Conservation (phyloP, 2,329 filamentous ascomycete species). For the Sarocladium oryzae region DNA sequence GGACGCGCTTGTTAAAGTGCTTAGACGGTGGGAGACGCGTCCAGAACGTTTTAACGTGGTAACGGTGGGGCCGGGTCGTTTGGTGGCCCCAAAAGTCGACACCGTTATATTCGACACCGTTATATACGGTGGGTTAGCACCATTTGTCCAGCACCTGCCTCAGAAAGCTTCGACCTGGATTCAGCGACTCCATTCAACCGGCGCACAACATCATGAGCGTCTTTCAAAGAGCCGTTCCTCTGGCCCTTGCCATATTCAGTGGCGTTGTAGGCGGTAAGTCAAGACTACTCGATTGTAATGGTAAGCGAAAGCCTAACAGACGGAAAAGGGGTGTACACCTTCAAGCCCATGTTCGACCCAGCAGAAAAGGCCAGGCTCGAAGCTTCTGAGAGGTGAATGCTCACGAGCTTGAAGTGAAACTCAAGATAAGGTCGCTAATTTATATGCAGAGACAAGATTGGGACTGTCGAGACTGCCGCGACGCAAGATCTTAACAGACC, state of each 20-base stretch:
- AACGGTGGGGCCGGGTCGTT: conserved; percentile 3
- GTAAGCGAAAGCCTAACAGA: not conserved
- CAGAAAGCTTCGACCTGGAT: not conserved
- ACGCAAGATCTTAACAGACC: too few relatives aligned
- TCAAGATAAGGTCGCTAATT: not conserved
- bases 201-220: conserved; percentile 23
- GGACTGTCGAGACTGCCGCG: too few relatives aligned
- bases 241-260: conserved; percentile 29
- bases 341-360: conserved; percentile 25
- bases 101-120: not conserved
- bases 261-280: conserved; percentile 30
- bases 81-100: not conserved
- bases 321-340: conserved; percentile 29
- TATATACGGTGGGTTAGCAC: not conserved
- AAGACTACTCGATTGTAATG: not conserved
- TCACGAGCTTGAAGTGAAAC: not conserved
- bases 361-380: conserved; percentile 1
- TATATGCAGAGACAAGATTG: too few relatives aligned
- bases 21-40: conserved; percentile 2
- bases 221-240: conserved; percentile 27
- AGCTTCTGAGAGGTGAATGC: not conserved
- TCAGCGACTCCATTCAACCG: not conserved
- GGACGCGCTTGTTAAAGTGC: conserved; percentile 1
- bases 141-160: not conserved
- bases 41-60: conserved; percentile 7